phyloP scores from a whole-genome alignment of 257 asterid species.

The Orobanche coerulescens region DNA sequence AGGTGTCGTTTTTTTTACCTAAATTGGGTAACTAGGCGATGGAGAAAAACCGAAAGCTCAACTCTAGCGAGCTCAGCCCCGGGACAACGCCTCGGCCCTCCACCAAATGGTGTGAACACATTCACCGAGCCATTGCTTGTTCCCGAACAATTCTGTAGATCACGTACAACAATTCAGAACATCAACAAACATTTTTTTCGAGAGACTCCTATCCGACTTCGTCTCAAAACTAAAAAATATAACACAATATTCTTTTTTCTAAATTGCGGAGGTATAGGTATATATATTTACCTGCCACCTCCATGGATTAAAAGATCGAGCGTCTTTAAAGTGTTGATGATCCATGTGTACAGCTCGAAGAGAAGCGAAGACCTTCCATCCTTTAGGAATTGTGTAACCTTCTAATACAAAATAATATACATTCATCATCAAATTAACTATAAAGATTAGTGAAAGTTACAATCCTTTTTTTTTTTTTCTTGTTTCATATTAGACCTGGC shows the following conservation, averaged over 20 bases:
- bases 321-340: slow-evolving; percentile 67
- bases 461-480: neutral
- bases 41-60: slow-evolving; percentile 89
- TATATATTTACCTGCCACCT: slow-evolving; percentile 68
- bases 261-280: too few species aligned
- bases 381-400: slow-evolving; percentile 85
- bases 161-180: neutral
- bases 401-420: neutral
- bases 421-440: too few species aligned
- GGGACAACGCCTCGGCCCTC: slow-evolving; percentile 97
- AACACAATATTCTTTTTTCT: too few species aligned
- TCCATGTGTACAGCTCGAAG: slow-evolving; percentile 87
- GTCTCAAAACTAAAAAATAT: too few species aligned
- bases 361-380: slow-evolving; percentile 82
- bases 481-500: neutral
- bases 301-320: slow-evolving; percentile 93
- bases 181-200: neutral
- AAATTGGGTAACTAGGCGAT: slow-evolving; percentile 74
- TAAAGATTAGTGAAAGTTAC: neutral
- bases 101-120: slow-evolving; percentile 77
- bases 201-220: too few species aligned
- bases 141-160: slow-evolving; percentile 30
- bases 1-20: too few species aligned
- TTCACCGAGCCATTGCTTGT: slow-evolving; percentile 26
- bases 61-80: slow-evolving; percentile 96